Evolutionary conservation across 2,329 filamentous ascomycete genomes (phyloP), one percentile per base, ranked within the genome.

Genomic region (Clonostachys sp.): DNA sequence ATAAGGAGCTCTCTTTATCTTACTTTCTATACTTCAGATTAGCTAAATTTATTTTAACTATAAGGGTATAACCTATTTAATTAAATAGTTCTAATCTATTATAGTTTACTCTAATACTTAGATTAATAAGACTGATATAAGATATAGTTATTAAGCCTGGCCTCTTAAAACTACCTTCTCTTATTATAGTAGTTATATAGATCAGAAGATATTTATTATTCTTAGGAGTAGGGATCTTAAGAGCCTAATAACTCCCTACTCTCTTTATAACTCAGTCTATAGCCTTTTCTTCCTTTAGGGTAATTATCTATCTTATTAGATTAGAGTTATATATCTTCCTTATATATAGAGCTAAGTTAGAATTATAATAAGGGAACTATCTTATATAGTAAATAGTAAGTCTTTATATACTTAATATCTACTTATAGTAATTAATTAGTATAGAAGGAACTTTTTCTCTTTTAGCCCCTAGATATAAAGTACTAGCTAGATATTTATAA

Each of bases 341-440:
- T 24, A 24, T 24, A 24, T 24, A 24, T 7, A 8, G 8, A 3
- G 6, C 7, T 24, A 24, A 8, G 2, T 24, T 24, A 24, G 24
- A 3, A 24, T 24, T 24, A 24, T 24, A 24, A 24, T 24, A 24
- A 8, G 24, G 2, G 6, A 24, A 39, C 13, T 14, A 39, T 7
- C 13, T 39, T 39, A 39, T 39, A 39, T 14, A 39, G 12, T 39
- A 39, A 39, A 39, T 14, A 13, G 6, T 39, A 39, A 14, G 16
- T 7, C 2, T 14, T 39, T 5, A 8, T 6, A 17, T 16, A 24
- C 3, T 12, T 17, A 24, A 45, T 45, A 42, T 42, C 6, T 46
- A 54, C 20, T 49, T 56, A 1, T 47, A 48, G 20, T 45, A 46
- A 1, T 13, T 7, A 4, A 34, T 43, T 12, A 40, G 2, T 5